A percentile compares a stretch with the other conserved stretches of the same genome.
phyloP scores from a whole-genome alignment of 441 rosid species.

The Viola pubescens region DNA sequence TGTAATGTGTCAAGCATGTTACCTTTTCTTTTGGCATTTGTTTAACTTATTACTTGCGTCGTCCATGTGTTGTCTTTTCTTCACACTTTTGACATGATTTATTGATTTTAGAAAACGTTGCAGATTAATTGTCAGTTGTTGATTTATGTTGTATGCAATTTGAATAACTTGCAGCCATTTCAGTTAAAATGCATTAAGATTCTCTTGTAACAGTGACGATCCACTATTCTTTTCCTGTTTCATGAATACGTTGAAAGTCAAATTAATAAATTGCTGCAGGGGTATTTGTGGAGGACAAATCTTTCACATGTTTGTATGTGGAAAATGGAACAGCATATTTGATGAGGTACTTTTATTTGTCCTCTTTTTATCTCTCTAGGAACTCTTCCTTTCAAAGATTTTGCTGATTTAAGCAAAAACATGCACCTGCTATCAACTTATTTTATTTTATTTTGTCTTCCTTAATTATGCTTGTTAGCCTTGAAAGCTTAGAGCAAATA shows the following conservation, averaged over 20 bases:
- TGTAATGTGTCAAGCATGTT: too few relatives aligned
- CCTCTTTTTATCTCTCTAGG: not conserved
- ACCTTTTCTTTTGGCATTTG: too few relatives aligned
- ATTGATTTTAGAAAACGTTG: too few relatives aligned
- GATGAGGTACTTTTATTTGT: slow-evolving; percentile 57
- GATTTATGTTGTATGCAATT: not conserved
- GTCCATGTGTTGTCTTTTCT: too few relatives aligned
- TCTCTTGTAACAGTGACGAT: too few relatives aligned
- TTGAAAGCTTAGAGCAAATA: slow-evolving; percentile 75
- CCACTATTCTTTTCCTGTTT: too few relatives aligned
- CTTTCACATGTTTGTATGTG: slow-evolving; percentile 68
- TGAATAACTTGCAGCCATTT: not conserved
- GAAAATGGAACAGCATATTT: slow-evolving; percentile 54
- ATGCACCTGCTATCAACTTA: not conserved
- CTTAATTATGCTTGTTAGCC: slow-evolving; percentile 33
- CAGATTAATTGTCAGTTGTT: not conserved
- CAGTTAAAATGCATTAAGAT: too few relatives aligned
- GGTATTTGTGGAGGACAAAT: slow-evolving; percentile 75
- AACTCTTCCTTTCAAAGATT: not conserved
- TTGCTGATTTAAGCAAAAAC: not conserved
- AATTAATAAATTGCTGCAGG: slow-evolving; percentile 37
- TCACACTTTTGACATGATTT: too few relatives aligned
- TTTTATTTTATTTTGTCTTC: slow-evolving; percentile 3
- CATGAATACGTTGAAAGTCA: not conserved
- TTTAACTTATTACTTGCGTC: too few relatives aligned